Percentiles rank a stretch among this genome's conserved stretches.
Evolutionary conservation across 148 eudicot species (phyloP).

Genomic region (Rhododendron vialii): DNA sequence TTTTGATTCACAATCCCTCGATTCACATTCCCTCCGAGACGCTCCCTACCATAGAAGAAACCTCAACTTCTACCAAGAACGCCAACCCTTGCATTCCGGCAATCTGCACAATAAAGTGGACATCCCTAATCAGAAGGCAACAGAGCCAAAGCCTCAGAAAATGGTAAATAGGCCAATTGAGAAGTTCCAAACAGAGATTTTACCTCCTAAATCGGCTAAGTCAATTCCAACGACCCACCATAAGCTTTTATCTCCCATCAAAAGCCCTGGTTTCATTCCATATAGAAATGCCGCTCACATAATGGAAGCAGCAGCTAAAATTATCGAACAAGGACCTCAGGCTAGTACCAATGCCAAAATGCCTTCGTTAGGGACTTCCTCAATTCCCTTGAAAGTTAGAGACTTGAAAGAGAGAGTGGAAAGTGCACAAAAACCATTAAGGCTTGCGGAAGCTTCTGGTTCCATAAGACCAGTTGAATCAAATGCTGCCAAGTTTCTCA

Average conservation of each 20-base stretch:
- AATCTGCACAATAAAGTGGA: slow-evolving; percentile 32
- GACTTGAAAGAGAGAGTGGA: slow-evolving; percentile 67
- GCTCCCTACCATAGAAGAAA: slow-evolving; percentile 39
- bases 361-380: slow-evolving; percentile 52
- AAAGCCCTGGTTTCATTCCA: slow-evolving; percentile 58
- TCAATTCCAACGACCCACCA: slow-evolving; percentile 83
- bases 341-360: slow-evolving; percentile 39
- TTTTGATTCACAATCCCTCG: slow-evolving; percentile 31
- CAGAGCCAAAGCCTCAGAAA: slow-evolving; percentile 44
- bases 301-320: slow-evolving; percentile 92
- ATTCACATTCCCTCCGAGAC: slow-evolving; percentile 41
- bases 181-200: slow-evolving; percentile 77
- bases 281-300: slow-evolving; percentile 70
- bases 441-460: slow-evolving; percentile 33
- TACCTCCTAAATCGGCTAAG: slow-evolving; percentile 88
- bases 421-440: slow-evolving; percentile 41
- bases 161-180: slow-evolving; percentile 51
- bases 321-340: slow-evolving; percentile 61
- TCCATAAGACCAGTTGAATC: slow-evolving; percentile 46
- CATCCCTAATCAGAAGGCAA: slow-evolving; percentile 25
- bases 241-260: slow-evolving; percentile 91
- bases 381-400: slow-evolving; percentile 61
- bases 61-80: slow-evolving; percentile 42
- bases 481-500: slow-evolving; percentile 50
- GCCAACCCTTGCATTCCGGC: slow-evolving; percentile 33